Conservation (phyloP, 306 rosid species). For the Fagus sylvatica region DNA sequence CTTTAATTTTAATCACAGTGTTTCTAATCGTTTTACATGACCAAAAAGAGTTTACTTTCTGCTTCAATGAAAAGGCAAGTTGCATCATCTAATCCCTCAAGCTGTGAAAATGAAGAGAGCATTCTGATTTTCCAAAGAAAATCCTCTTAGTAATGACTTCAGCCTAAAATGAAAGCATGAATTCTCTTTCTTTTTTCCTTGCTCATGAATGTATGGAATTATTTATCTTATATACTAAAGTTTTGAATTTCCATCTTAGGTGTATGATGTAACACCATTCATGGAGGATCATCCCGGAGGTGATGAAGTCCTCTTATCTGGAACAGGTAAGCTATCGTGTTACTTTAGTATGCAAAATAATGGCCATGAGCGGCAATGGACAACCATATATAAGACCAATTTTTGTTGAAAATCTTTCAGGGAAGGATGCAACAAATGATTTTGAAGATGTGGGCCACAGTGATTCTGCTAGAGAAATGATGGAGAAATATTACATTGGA, state of each 20-base stretch:
- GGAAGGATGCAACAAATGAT: slow-evolving; percentile 93
- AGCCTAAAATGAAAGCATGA: background rate
- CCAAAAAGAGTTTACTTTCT: background rate
- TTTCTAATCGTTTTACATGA: background rate
- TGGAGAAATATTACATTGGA: slow-evolving; percentile 86
- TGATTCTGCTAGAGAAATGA: slow-evolving; percentile 85
- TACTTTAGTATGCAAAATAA: background rate
- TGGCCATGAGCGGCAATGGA: background rate
- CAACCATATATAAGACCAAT: background rate
- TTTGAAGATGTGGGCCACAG: slow-evolving; percentile 98
- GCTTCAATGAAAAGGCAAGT: background rate
- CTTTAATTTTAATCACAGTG: no score
- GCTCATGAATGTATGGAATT: background rate
- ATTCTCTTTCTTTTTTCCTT: background rate
- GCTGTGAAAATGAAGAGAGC: no score
- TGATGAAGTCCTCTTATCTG: slow-evolving; percentile 79
- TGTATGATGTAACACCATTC: slow-evolving; percentile 83
- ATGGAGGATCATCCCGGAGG: slow-evolving; percentile 99
- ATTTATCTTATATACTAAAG: background rate
- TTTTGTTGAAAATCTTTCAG: slow-evolving; percentile 40
- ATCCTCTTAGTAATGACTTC: background rate
- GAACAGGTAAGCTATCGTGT: slow-evolving; percentile 62
- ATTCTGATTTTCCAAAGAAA: background rate
- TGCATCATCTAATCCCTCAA: no score
- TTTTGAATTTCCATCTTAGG: slow-evolving; percentile 38